Evolutionary conservation across 306 rosid species (phyloP), one percentile per base, ranked within the genome.

Genomic region (Luffa aegyptiaca): DNA sequence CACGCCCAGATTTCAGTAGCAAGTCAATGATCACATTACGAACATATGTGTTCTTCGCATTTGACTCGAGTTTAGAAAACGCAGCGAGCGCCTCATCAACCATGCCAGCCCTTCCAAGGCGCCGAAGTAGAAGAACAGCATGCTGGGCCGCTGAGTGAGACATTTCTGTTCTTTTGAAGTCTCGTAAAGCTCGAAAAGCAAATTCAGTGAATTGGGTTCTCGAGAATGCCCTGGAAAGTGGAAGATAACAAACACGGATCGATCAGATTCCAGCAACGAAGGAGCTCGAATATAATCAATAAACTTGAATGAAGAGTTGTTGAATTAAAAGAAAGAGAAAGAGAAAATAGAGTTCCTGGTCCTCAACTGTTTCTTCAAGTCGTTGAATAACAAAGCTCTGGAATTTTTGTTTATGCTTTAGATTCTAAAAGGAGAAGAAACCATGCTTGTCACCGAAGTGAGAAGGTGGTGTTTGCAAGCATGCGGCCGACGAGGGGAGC

Each of bases 211-310:
- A 73, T 63, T 17, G 84, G 91, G 84, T 79, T 88, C 86, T 66
- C 82, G 75, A 90, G 79, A 53, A 89, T 85, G 33, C 85, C 96
- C 81, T 88, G 84, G 81, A 93, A 84, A 2, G 83, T 37, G 6
- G 76, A 75, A 63, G 93, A 86, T 21, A 89, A 79, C 16, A 18
- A 75, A 33, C 64, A 18, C 46, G 42, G 73, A 36, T 81, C 48
- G 73, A 36, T 81, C 61, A 2, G 63, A 55, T 3, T 64, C 49
- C 75, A 52, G 45, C 6, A 53, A 16, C 5, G 69, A 69, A 65
- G 81, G 79, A 7, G 53, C 64, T 35, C 71, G 72, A 21, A 87
- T 62, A 74, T 81, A 81, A 72, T 81, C 68, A 66, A 83, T 79
- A 75, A 85, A 79, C 42, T 81, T 75, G 44, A 85, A 81, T 36